Percentiles rank a stretch among this genome's conserved stretches.
Conservation (phyloP, 345 rosid species). For the Eucalyptus caleyi region DNA sequence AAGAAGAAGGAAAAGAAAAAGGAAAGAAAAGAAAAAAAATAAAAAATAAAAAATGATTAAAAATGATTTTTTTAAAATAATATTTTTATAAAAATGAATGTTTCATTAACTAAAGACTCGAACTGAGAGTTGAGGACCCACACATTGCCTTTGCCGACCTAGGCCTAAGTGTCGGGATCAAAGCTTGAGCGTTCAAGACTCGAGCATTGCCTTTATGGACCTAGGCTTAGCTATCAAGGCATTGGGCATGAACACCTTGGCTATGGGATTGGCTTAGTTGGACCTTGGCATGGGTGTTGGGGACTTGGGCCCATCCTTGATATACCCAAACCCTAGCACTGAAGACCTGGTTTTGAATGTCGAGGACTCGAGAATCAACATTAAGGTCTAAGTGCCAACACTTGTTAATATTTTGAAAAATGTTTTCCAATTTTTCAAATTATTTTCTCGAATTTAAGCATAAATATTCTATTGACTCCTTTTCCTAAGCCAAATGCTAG, state of each 20-base stretch:
- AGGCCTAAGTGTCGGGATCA: not conserved
- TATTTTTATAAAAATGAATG: accelerated
- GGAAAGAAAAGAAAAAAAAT: no score
- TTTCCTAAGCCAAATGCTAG: no score
- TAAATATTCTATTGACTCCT: no score
- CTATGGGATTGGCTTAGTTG: not conserved
- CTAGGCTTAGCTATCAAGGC: not conserved
- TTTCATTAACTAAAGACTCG: not conserved
- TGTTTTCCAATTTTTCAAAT: not conserved
- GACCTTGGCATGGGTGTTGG: not conserved
- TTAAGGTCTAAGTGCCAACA: not conserved
- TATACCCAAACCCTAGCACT: no score
- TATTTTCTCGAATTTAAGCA: no score
- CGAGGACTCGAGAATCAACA: accelerated
- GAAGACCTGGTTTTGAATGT: not conserved
- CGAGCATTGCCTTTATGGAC: not conserved
- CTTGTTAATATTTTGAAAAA: not conserved
- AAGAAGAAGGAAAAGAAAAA: not conserved
- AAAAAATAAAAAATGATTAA: no score
- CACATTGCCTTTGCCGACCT: accelerated
- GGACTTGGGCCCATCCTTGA: not conserved
- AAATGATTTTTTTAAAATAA: no score
- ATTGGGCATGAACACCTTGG: not conserved
- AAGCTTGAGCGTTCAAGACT: accelerated
- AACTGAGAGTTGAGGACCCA: accelerated